phyloP scores from a whole-genome alignment of 2,329 filamentous ascomycete species.

The Aspergillus thermomutatus region DNA sequence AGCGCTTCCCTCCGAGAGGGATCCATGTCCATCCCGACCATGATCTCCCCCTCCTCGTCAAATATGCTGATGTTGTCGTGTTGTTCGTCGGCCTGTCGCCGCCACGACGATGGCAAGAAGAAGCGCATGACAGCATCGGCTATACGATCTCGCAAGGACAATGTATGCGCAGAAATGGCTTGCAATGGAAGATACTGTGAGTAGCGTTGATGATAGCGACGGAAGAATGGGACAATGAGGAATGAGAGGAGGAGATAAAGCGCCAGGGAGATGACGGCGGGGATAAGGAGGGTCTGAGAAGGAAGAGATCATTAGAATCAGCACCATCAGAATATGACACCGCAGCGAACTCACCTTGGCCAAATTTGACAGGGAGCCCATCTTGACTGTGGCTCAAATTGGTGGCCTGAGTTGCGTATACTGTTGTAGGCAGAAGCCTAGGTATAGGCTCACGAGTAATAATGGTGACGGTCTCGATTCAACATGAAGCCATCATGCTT shows the following conservation, averaged over 20 bases:
- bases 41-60: constrained; percentile 62
- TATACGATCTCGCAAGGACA: constrained; percentile 50
- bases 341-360: constrained; percentile 24
- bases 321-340: neutral
- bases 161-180: constrained; percentile 49
- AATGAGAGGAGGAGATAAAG: constrained; percentile 66
- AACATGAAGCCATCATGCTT: neutral
- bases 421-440: neutral
- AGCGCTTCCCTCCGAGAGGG: constrained; percentile 42
- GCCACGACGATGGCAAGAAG: constrained; percentile 45
- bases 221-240: constrained; percentile 65
- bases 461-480: neutral
- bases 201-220: constrained; percentile 66
- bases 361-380: constrained; percentile 30
- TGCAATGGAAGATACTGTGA: constrained; percentile 71
- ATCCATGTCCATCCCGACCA: constrained; percentile 54
- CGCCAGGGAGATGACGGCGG: constrained; percentile 66
- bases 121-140: constrained; percentile 42
- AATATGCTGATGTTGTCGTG: constrained; percentile 58
- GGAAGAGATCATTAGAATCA: constrained; percentile 3
- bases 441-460: neutral
- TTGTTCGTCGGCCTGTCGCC: constrained; percentile 44
- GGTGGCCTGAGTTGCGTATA: neutral
- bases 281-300: constrained; percentile 64
- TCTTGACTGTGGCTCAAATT: constrained; percentile 9